Evolutionary conservation across 129 eudicot genomes (phyloP), one percentile per base, ranked within the genome.

Genomic region (Artemisia tridentata): DNA sequence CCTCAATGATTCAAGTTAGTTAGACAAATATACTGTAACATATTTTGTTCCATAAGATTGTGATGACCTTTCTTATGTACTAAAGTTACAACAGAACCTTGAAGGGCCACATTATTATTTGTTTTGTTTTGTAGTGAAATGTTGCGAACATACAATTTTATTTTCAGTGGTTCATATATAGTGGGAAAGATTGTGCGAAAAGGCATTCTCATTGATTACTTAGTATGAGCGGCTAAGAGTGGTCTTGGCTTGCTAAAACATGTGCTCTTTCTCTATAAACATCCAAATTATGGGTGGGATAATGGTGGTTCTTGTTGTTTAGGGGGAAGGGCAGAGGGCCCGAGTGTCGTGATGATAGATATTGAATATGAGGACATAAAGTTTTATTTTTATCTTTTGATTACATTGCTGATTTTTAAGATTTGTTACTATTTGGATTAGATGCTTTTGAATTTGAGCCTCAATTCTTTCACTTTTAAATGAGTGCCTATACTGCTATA

Each of bases 281-380:
- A 73, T 75, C 85, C 78, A 77, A 84, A 20, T 72, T 81, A 74
- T 80, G 82, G 81, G 83, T 77, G 80, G 82, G 86, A 82, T 86
- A 68, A 84, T 79, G 89, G 80, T 82, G 83, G 85, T 91, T 88
- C 86, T 73, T 86, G 80, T 82, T 80, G 79, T 75, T 72, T 48
- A 25, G 66, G 60, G 72, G 27, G 71, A 80, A 75, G 66, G 15
- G 57, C 59, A 75, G 63, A 79, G 90, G 90, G 58, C 66, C 90
- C 80, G 48, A 34, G 31, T 6, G 45, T 38, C 16, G 56, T 77
- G 75, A 79, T 86, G 83, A 86, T 73, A 84, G 67, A 18, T 25
- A 69, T 72, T 79, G 68, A 68, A 74, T 69, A 79, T 71, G 73
- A 72, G 77, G 74, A 77, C 72, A 65, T 62, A 21, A 27, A 55